phyloP scores from a whole-genome alignment of 2,329 filamentous ascomycete species.

The Hawksworthiomyces lignivorus region DNA sequence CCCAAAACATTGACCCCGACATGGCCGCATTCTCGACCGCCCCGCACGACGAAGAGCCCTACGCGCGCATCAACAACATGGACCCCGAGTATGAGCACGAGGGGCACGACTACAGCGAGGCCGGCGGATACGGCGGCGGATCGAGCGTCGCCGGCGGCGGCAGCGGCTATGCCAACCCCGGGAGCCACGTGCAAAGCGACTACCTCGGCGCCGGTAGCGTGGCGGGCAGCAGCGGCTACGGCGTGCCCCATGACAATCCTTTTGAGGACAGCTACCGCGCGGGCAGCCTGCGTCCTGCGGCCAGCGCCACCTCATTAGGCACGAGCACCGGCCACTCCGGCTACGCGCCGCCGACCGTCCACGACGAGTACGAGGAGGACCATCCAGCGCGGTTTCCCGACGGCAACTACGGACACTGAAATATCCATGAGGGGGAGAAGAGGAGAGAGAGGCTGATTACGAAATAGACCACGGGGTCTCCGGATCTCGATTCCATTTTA shows the following conservation, averaged over 20 bases:
- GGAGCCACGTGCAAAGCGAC: slow-evolving; percentile 35
- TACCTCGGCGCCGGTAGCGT: slow-evolving; percentile 5
- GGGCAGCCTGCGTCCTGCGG: slow-evolving; percentile 12
- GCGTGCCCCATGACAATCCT: slow-evolving; percentile 21
- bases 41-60: slow-evolving; percentile 58
- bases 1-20: slow-evolving; percentile 56
- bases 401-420: slow-evolving; percentile 44
- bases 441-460: not conserved
- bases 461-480: no score
- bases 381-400: slow-evolving; percentile 47
- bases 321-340: slow-evolving; percentile 15
- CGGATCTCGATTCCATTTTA: no score
- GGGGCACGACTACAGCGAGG: slow-evolving; percentile 18
- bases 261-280: slow-evolving; percentile 38
- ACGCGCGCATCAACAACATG: slow-evolving; percentile 50
- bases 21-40: slow-evolving; percentile 63
- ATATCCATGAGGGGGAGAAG: not conserved
- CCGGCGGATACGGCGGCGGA: slow-evolving; percentile 9
- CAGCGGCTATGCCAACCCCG: slow-evolving; percentile 8
- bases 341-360: slow-evolving; percentile 33
- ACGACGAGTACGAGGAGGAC: slow-evolving; percentile 38
- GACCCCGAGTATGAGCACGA: slow-evolving; percentile 42
- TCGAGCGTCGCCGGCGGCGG: slow-evolving; percentile 5
- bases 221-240: slow-evolving; percentile 16
- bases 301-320: slow-evolving; percentile 12